A percentile compares a stretch with the other conserved stretches of the same genome.
Conservation (phyloP, 495 filamentous ascomycete genomes). For the Sporormia fimetaria region DNA sequence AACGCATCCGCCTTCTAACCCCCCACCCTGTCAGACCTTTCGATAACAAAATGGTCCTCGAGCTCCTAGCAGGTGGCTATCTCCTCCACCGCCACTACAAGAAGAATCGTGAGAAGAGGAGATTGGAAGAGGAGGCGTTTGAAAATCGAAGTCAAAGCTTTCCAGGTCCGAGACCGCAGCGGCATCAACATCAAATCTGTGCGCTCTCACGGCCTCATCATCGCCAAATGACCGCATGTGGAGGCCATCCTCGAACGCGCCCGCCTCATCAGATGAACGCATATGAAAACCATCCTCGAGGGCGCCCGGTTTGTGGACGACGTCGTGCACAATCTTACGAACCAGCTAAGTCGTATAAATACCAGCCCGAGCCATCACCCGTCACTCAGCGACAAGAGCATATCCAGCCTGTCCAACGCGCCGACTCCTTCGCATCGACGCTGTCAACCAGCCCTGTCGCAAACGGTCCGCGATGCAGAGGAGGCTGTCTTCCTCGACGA, state of each 20-base stretch:
- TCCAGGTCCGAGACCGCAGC: constrained; percentile 12
- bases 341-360: not conserved
- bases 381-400: too few relatives aligned
- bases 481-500: not conserved
- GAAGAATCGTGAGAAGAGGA: constrained; percentile 18
- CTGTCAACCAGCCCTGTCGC: constrained; percentile 18
- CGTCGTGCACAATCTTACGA: constrained; percentile 1
- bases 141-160: constrained; percentile 12
- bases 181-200: not conserved
- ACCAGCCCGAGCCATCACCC: too few relatives aligned
- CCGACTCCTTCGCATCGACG: constrained; percentile 15
- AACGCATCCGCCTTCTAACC: too few relatives aligned
- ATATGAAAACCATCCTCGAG: too few relatives aligned
- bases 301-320: too few relatives aligned
- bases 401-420: constrained; percentile 11
- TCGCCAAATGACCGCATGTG: not conserved
- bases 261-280: too few relatives aligned
- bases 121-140: constrained; percentile 7
- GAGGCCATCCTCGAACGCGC: constrained; percentile 2
- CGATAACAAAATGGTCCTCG: constrained; percentile 22
- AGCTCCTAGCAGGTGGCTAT: constrained; percentile 17
- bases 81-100: constrained; percentile 19
- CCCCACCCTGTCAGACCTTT: too few relatives aligned
- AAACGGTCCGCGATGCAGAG: constrained; percentile 7
- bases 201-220: not conserved